A percentile compares a stretch with the other conserved stretches of the same genome.
These are phyloP conservation scores for Calcarisporium arbuscula DNA, from an alignment of 2,329 filamentous ascomycete species.

Conservation along the genomic window DNA sequence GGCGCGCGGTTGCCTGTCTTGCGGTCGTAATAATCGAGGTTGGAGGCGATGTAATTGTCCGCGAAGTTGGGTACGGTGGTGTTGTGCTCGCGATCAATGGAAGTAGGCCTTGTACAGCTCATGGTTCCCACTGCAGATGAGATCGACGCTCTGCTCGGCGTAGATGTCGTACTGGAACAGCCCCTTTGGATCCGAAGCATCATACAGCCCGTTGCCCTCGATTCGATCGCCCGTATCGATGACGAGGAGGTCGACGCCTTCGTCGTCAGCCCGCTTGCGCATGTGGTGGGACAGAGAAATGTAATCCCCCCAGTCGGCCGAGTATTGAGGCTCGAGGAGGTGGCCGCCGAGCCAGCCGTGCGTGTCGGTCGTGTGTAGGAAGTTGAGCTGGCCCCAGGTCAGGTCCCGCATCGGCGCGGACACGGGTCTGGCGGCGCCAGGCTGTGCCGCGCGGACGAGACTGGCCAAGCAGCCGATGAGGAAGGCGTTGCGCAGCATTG, in stretches of 20 bases:
- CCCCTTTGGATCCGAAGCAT: constrained; percentile 81
- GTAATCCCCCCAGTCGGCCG: constrained; percentile 97
- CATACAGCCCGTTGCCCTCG: constrained; percentile 92
- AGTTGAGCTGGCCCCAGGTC: constrained; percentile 91
- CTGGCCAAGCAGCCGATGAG: constrained; percentile 25
- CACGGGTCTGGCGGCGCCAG: constrained; percentile 70
- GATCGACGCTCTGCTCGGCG: constrained; percentile 73
- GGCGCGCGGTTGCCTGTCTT: constrained; percentile 65
- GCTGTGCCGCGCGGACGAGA: constrained; percentile 55
- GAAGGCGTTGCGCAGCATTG: constrained; percentile 20
- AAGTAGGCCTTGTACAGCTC: constrained; percentile 81
- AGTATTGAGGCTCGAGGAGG: constrained; percentile 88
- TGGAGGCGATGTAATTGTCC: constrained; percentile 79
- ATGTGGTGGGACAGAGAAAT: constrained; percentile 86
- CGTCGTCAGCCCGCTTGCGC: constrained; percentile 67
- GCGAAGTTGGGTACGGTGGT: constrained; percentile 79
- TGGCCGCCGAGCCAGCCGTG: constrained; percentile 96
- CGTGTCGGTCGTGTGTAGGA: constrained; percentile 92
- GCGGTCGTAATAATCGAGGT: constrained; percentile 79
- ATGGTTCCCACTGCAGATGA: constrained; percentile 87
- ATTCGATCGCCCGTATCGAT: constrained; percentile 91
- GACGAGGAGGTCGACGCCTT: constrained; percentile 81
- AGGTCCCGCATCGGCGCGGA: constrained; percentile 77
- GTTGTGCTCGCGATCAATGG: constrained; percentile 70
- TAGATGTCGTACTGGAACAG: constrained; percentile 85